A percentile compares a stretch with the other conserved stretches of the same genome.
Conservation (phyloP, 2,329 filamentous ascomycete species). For the Colletotrichum kahawae region DNA sequence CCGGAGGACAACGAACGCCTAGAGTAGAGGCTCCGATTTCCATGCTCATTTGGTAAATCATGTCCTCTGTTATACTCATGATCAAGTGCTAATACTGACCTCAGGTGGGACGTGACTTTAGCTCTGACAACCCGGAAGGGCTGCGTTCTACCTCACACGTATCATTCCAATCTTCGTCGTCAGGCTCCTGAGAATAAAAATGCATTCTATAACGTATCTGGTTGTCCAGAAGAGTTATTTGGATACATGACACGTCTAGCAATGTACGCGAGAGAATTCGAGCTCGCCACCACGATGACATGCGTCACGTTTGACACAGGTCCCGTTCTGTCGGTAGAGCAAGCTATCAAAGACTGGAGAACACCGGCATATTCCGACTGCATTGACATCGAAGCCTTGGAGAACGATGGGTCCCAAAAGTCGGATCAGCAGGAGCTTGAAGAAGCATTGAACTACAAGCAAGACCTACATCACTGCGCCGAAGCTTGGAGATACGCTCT, state of each 20-base stretch:
- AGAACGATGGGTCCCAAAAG: background rate
- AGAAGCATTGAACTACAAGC: slow-evolving; percentile 20
- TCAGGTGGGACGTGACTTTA: slow-evolving; percentile 36
- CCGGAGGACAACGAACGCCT: slow-evolving; percentile 20
- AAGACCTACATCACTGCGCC: slow-evolving; percentile 36
- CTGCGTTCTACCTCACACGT: slow-evolving; percentile 26
- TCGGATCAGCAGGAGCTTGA: background rate
- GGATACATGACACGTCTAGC: slow-evolving; percentile 30
- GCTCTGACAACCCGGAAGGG: slow-evolving; percentile 35
- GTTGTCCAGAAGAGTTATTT: slow-evolving; percentile 35
- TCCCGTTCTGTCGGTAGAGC: slow-evolving; percentile 25
- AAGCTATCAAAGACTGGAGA: slow-evolving; percentile 24
- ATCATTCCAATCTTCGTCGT: slow-evolving; percentile 7
- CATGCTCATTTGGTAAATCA: slow-evolving; percentile 31
- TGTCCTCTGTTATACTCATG: background rate
- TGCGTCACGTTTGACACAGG: slow-evolving; percentile 33
- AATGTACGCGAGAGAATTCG: slow-evolving; percentile 32
- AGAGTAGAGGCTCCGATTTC: slow-evolving; percentile 32
- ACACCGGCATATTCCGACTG: slow-evolving; percentile 14
- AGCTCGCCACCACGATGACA: slow-evolving; percentile 31
- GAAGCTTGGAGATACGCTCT: slow-evolving; percentile 38
- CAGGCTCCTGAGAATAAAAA: slow-evolving; percentile 24
- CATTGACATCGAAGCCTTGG: background rate
- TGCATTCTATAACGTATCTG: slow-evolving; percentile 36
- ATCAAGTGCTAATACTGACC: background rate